Base-by-base conservation (phyloP, 2,329 filamentous ascomycete genomes). In the Lachnellula arida region DNA sequence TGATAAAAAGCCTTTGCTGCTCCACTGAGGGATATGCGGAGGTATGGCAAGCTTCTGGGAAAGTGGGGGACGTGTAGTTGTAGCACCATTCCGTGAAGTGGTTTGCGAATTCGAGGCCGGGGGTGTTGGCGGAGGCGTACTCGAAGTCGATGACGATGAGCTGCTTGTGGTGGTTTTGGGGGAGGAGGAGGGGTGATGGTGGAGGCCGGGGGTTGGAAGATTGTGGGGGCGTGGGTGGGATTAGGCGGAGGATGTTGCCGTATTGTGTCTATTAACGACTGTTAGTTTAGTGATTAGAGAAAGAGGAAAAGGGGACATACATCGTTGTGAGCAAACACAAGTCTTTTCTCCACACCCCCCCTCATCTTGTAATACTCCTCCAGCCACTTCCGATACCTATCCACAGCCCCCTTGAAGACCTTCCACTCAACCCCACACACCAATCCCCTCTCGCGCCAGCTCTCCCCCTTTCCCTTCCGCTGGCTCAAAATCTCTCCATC, bases 61-160 rank as follows among this genome's bases (percentile, higher is more conserved):
- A 74, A 74, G 28, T 77, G 75, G 3, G 82, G 73, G 68, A 94
- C 86, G 70, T 97, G 73, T 99, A 99, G 73, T 99, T 93, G 78
- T 97, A 97, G 65, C 90, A 89, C 94, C 94, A 99, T 74, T 99
- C 94, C 1, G 90, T 89, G 73, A 99, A 99, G 73, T 99, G 94
- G 71, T 99, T 99, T 56, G 91, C 94, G 70, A 99, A 97, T 72
- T 99, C 94, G 15, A 91, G 78, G 1, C 91, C 94, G 0, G 85
- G 85, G 0, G 86, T 79, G 70, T 97, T 99, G 55, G 93, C 91
- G 2, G 87, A 92, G 1, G 94, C 89, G 70, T 99, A 99, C 69
- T 99, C 94, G 67, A 99, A 99, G 71, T 99, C 94, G 67, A 99
- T 99, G 61, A 99, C 94, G 15, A 97, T 82, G 14, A 99, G 82